Base-by-base conservation (phyloP, 352 stramenopile species). In the Globisporangium cystogenes region DNA sequence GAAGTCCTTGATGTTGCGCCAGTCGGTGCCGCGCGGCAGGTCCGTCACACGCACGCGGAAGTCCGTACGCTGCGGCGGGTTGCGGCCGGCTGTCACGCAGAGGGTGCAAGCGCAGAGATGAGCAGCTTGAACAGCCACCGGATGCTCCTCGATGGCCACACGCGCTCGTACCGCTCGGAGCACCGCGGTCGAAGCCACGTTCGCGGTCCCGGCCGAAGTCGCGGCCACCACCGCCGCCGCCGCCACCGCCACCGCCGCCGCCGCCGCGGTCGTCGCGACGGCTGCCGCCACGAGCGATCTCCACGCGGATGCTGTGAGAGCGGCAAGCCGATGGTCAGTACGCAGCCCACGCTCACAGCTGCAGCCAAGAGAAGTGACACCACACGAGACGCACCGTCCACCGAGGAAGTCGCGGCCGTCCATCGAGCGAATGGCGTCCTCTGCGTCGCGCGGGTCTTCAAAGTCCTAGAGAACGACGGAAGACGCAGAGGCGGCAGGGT, bases 1-100 rank as follows among this genome's bases (percentile, higher is more conserved):
- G 57, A 90, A 90, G 62, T 93, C 82, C 78, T 94, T 94, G 7
- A 94, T 80, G 27, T 94, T 86, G 44, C 82, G 84, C 84, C 84
- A 94, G 66, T 93, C 82, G 24, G 81, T 74, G 49, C 80, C 81
- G 64, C 76, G 72, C 45, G 82, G 80, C 36, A 94, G 65, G 47
- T 91, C 84, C 43, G 84, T 85, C 57, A 94, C 74, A 33, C 74
- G 74, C 27, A 93, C 82, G 45, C 74, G 74, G 68, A 70, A 89
- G 51, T 93, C 80, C 26, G 76, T 89, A 44, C 81, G 81, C 67
- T 85, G 74, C 29, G 80, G 78, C 52, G 79, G 74, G 65, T 84
- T 88, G 57, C 83, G 80, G 48, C 70, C 80, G 66, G 20, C 47
- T 27, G n/a, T 7, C 14, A 39, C 16, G 8, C 29, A 18, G 7